Percentiles rank a stretch among this genome's conserved stretches.
Evolutionary conservation across 106 monocot genomes (phyloP).

Genomic region (Dendrobium officinale): DNA sequence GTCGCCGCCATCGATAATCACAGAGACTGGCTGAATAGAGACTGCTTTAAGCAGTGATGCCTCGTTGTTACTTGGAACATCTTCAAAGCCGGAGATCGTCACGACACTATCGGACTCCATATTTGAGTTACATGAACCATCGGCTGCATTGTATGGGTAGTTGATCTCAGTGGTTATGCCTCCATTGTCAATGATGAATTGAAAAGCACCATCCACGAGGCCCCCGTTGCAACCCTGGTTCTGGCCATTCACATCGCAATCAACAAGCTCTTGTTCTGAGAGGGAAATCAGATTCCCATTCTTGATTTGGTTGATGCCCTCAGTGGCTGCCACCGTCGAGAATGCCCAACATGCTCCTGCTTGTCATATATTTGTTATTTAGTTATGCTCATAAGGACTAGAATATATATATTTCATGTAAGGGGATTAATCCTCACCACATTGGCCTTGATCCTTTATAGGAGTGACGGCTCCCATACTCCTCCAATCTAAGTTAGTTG

Average conservation of each 20-base stretch:
- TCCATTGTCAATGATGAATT: conserved; percentile 69
- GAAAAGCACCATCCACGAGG: conserved; percentile 74
- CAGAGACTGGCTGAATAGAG: too few species aligned
- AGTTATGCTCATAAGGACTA: neutral
- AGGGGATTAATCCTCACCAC: conserved; percentile 30
- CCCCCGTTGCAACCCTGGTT: conserved; percentile 78
- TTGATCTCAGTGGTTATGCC: conserved; percentile 63
- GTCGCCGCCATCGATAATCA: too few species aligned
- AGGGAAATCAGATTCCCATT: conserved; percentile 49
- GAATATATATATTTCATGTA: neutral
- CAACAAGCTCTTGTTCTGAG: conserved; percentile 79
- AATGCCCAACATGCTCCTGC: conserved; percentile 78
- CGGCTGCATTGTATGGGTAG: conserved; percentile 51
- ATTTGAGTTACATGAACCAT: conserved; percentile 24
- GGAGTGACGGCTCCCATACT: conserved; percentile 43
- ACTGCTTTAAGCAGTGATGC: too few species aligned
- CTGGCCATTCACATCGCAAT: conserved; percentile 54
- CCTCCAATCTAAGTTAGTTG: conserved; percentile 66
- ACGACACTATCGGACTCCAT: conserved; percentile 8
- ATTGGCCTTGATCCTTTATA: conserved; percentile 70
- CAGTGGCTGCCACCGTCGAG: conserved; percentile 54
- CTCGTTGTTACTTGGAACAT: too few species aligned
- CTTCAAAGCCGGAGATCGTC: too few species aligned
- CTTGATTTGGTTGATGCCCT: conserved; percentile 67
- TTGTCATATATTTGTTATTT: conserved; percentile 8